Evolutionary conservation across 768 basidiomycete genomes (phyloP), one percentile per base, ranked within the genome.

Genomic region (Trametes gibbosa): DNA sequence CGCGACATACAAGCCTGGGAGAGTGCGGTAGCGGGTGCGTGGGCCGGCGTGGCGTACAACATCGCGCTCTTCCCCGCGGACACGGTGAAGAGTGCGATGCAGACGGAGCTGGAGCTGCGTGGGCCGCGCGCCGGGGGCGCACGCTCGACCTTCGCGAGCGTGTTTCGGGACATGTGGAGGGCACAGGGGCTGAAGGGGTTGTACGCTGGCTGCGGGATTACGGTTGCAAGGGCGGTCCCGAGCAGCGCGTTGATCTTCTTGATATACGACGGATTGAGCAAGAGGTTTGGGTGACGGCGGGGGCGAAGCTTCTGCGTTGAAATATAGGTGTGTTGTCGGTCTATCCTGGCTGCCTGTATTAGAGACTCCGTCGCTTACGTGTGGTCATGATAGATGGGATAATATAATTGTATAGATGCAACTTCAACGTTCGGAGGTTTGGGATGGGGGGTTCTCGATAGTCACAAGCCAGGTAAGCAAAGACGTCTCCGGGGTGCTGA

Each of bases 61-160:
- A 75, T 95, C 66, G 81, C 91, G n/a, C 78, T 96, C 52, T 98
- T 95, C 79, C 96, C 96, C 0, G 95, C 95, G 4, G 96, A 98
- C 74, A 90, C 91, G 27, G 82, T 98, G 66, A 98, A 98, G 80
- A 91, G 89, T 62, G 82, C 92, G 58, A 91, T 98, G 70, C 96
- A 98, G 78, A 98, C 96, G 0, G 90, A 89, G 70, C 89, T 90
- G 53, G 95, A 97, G 73, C 78, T 96, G 56, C 78, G 90, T 8
- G 61, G 61, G 17, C 84, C 86, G 39, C 71, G 78, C 27, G 73
- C 74, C 19, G 54, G 53, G 13, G 53, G 72, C 37, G 65, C 70
- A 55, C 72, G 73, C 63, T 73, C 74, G 66, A 83, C 69, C 76
- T 89, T 78, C 69, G 73, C 73, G 66, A 79, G 80, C 34, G 90